Conservation (phyloP, 495 filamentous ascomycete species). For the Cladorrhinum samala region DNA sequence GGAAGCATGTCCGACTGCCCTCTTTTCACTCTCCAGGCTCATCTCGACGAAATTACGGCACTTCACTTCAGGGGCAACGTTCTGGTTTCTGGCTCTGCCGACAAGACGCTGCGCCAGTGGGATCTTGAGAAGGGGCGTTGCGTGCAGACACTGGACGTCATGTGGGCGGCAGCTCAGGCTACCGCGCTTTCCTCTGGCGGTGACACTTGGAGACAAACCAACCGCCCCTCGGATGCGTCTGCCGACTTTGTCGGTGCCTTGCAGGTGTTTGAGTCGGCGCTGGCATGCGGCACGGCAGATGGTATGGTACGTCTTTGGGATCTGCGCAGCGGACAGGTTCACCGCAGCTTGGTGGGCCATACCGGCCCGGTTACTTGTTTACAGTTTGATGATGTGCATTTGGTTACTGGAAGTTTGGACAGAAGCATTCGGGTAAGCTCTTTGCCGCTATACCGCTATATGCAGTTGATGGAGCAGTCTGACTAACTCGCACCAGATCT, state of each 20-base stretch:
- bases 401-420: constrained; percentile 92
- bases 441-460: constrained; percentile 2
- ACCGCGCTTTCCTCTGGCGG: constrained; percentile 55
- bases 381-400: constrained; percentile 92
- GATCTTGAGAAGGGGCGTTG: constrained; percentile 92
- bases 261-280: constrained; percentile 93
- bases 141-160: constrained; percentile 95
- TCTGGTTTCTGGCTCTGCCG: constrained; percentile 88
- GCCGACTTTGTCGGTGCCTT: constrained; percentile 93
- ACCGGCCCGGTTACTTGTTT: constrained; percentile 92
- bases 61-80: constrained; percentile 83
- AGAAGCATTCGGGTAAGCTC: constrained; percentile 82
- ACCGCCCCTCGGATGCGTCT: constrained; percentile 50
- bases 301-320: constrained; percentile 98
- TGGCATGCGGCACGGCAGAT: constrained; percentile 97
- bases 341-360: constrained; percentile 91
- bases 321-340: constrained; percentile 90
- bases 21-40: constrained; percentile 78
- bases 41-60: constrained; percentile 92
- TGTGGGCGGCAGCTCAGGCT: constrained; percentile 95
- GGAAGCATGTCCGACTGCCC: constrained; percentile 81
- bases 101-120: constrained; percentile 97
- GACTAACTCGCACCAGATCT: constrained; percentile 60
- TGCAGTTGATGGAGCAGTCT: too few relatives aligned
- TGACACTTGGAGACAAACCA: constrained; percentile 50